Base-by-base conservation (phyloP, 2,329 filamentous ascomycete species). In the Spiromastix sp. region DNA sequence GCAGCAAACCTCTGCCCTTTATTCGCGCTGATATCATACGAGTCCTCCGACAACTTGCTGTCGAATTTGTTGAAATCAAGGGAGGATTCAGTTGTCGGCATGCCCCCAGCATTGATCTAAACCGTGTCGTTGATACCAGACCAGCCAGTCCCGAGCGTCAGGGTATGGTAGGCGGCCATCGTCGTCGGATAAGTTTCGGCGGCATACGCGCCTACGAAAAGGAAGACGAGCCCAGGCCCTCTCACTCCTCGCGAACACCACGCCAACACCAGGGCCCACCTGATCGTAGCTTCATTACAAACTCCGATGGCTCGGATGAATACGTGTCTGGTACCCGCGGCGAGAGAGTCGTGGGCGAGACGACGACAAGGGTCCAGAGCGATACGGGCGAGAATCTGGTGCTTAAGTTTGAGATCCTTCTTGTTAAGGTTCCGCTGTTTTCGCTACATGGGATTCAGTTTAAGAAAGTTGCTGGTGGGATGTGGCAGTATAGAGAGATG, bases 401-500 rank as follows among this genome's bases (percentile, higher is more conserved):
- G 25, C 67, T 96, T 34, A 79, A 84, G 44, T 98, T 96, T 54
- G 91, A 98, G 56, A 94, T 96, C 43, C 79, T 95, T 47, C 91
- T 98, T 48, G 91, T 98, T 56, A 98, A 98, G 63, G 86, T 98
- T 17, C 91, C 91, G 9, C 67, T 98, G 34, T 77, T 98, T 41
- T 86, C 82, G 27, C 64, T 98, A 38, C 89, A 98, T 54, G 91
- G 91, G 32, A 87, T 98, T 42, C 91, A 96, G 58, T 98, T 98
- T 68, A 98, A 98, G 71, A 86, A 91, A 55, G 80, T 96, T 47
- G 77, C 84, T 38, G 89, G 91, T 22, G 89, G 93, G 40, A 96
- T 91, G 39, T 96, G 89, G 87, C 87, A 95, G 60, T 98, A 93
- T 65, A 94, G 95, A 68, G 89, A 85, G 53, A 93, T 96, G 86